Evolutionary conservation across 2,329 filamentous ascomycete species (phyloP).

Genomic region (Plectosphaerella sp.): DNA sequence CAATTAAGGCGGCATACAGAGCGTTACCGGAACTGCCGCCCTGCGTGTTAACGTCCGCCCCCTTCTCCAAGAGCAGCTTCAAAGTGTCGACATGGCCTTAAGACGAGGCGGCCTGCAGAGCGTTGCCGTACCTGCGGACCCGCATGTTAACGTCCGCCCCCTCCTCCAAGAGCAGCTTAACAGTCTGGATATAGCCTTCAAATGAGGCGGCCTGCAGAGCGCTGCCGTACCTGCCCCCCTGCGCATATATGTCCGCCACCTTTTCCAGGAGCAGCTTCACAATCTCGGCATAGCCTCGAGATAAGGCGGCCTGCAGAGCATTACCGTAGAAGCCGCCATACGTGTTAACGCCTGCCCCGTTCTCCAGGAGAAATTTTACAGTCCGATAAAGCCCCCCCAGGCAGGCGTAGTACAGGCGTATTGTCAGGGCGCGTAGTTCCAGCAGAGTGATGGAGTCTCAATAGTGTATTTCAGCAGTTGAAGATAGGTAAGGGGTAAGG

Average conservation of each 20-base stretch:
- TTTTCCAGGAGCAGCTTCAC: conserved; percentile 3
- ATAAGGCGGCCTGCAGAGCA: conserved; percentile 1
- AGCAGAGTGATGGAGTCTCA: no score
- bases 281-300: background rate
- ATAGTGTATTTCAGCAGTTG: no score
- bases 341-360: background rate
- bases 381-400: no score
- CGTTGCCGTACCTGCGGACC: no score
- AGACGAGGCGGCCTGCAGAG: no score
- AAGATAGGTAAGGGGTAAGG: no score
- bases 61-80: no score
- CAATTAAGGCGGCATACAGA: background rate
- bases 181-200: background rate
- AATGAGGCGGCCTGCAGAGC: conserved; percentile 12
- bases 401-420: no score
- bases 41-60: background rate
- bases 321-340: background rate
- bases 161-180: no score
- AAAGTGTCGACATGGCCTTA: no score
- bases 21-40: background rate
- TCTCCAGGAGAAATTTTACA: background rate
- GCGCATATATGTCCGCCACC: conserved; percentile 7
- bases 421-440: no score
- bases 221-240: conserved; percentile 7
- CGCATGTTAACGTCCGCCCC: no score